Evolutionary conservation across 352 stramenopile species (phyloP).

Genomic region (Pythium phragmitis): DNA sequence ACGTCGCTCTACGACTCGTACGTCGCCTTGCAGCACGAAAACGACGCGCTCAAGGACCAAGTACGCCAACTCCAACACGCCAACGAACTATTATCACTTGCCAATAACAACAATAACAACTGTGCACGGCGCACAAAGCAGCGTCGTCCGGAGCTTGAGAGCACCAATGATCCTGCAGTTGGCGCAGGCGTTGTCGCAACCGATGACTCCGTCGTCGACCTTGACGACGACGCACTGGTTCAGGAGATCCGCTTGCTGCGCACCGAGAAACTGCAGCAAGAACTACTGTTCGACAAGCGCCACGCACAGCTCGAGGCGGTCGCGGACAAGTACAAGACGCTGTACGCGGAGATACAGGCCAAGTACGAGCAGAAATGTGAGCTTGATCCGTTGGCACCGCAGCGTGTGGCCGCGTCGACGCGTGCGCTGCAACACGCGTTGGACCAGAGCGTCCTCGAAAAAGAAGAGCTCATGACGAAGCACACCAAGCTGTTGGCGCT

Average conservation of each 20-base stretch:
- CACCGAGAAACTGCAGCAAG: conserved; percentile 44
- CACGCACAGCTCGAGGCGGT: conserved; percentile 36
- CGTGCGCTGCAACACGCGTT: conserved; percentile 59
- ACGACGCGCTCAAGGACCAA: conserved; percentile 38
- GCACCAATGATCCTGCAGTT: conserved; percentile 1
- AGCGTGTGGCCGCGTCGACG: conserved; percentile 49
- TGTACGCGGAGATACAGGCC: conserved; percentile 37
- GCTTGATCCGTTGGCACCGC: conserved; percentile 52
- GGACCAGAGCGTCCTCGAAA: conserved; percentile 54
- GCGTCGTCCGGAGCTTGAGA: neutral
- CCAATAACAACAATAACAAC: conserved; percentile 2
- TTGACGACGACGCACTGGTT: conserved; percentile 23
- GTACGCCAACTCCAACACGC: conserved; percentile 29
- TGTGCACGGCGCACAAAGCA: neutral
- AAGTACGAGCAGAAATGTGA: conserved; percentile 58
- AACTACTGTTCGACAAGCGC: conserved; percentile 37
- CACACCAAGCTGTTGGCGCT: conserved; percentile 40
- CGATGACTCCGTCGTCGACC: conserved; percentile 14
- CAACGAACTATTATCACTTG: conserved; percentile 32
- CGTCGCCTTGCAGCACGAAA: conserved; percentile 57
- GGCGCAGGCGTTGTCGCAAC: neutral
- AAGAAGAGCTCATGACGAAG: conserved; percentile 57
- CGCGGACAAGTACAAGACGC: conserved; percentile 29
- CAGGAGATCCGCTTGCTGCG: conserved; percentile 55
- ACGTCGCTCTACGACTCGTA: conserved; percentile 79